Evolutionary conservation across 1,284 basidiomycete genomes (phyloP).

Genomic region (Anthracocystis panici-leucophaei): DNA sequence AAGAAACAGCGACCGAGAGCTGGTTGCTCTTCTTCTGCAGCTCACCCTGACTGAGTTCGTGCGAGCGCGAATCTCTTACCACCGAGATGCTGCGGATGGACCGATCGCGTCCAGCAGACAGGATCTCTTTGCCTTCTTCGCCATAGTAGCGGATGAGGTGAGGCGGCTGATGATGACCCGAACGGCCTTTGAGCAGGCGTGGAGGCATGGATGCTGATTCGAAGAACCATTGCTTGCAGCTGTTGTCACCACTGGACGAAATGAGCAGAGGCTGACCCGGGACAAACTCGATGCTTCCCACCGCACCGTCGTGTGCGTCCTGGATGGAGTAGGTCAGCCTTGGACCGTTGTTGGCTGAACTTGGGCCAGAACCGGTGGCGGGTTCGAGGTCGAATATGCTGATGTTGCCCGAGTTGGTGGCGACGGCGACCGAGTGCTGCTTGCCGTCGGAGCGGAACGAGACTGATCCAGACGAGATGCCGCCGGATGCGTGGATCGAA

Average conservation of each 20-base stretch:
- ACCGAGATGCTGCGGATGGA: slow-evolving; percentile 90
- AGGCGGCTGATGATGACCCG: slow-evolving; percentile 91
- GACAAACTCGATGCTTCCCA: slow-evolving; percentile 63
- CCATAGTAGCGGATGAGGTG: slow-evolving; percentile 95
- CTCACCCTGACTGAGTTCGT: slow-evolving; percentile 93
- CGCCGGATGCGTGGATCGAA: slow-evolving; percentile 79
- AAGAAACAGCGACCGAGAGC: slow-evolving; percentile 81
- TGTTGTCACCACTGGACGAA: slow-evolving; percentile 64
- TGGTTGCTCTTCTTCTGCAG: slow-evolving; percentile 80
- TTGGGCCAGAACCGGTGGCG: slow-evolving; percentile 19
- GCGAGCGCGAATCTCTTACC: slow-evolving; percentile 74
- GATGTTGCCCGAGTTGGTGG: slow-evolving; percentile 62
- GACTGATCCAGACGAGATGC: slow-evolving; percentile 75
- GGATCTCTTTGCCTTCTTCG: slow-evolving; percentile 91
- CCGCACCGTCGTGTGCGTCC: slow-evolving; percentile 61
- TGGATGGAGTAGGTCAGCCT: slow-evolving; percentile 65
- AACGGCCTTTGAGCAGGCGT: slow-evolving; percentile 86
- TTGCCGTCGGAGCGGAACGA: slow-evolving; percentile 86
- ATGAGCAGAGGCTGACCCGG: slow-evolving; percentile 61
- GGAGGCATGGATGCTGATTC: slow-evolving; percentile 78
- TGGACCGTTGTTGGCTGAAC: slow-evolving; percentile 41
- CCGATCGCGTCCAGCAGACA: slow-evolving; percentile 77
- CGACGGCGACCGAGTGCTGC: slow-evolving; percentile 65
- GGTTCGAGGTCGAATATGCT: slow-evolving; percentile 66
- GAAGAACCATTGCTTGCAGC: slow-evolving; percentile 87